Percentiles rank a stretch among this genome's conserved stretches.
Evolutionary conservation across 2,329 filamentous ascomycete species (phyloP).

Genomic region (Alternaria gansuensis): DNA sequence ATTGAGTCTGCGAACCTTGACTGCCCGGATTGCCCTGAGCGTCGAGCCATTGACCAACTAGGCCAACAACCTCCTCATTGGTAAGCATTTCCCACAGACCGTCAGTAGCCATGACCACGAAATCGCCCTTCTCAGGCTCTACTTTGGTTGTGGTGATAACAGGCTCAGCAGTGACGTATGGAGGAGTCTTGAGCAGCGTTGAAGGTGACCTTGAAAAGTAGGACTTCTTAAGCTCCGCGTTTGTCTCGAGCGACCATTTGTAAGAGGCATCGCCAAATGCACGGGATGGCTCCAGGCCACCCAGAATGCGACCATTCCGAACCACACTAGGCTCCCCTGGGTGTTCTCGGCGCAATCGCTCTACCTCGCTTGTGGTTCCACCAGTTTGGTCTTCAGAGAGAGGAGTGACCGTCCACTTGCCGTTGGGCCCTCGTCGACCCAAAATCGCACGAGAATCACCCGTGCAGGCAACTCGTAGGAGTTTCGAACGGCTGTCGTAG

Average conservation of each 20-base stretch:
- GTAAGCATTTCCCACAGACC: conserved; percentile 99
- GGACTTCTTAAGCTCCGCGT: conserved; percentile 79
- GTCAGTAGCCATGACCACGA: conserved; percentile 95
- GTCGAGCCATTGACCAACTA: conserved; percentile 97
- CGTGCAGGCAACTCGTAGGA: conserved; percentile 92
- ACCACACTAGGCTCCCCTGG: conserved; percentile 90
- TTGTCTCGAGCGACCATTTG: conserved; percentile 91
- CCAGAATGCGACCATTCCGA: conserved; percentile 87
- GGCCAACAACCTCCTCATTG: conserved; percentile 95
- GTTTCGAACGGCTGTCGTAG: conserved; percentile 87
- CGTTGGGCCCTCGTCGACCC: conserved; percentile 76
- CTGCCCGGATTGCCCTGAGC: conserved; percentile 64
- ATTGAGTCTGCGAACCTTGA: conserved; percentile 55
- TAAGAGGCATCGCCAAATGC: conserved; percentile 97
- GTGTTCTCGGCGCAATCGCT: conserved; percentile 83
- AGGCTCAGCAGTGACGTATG: conserved; percentile 96
- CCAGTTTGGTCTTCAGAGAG: conserved; percentile 95
- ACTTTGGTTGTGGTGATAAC: conserved; percentile 93
- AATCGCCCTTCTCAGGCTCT: conserved; percentile 88
- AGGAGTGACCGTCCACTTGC: conserved; percentile 91
- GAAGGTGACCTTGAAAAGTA: conserved; percentile 89
- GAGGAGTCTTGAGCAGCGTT: conserved; percentile 83
- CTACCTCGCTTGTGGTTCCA: conserved; percentile 82
- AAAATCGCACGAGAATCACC: conserved; percentile 96
- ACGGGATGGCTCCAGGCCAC: conserved; percentile 88